Conservation (phyloP, 345 rosid species). For the Crucihimalaya himalaica region DNA sequence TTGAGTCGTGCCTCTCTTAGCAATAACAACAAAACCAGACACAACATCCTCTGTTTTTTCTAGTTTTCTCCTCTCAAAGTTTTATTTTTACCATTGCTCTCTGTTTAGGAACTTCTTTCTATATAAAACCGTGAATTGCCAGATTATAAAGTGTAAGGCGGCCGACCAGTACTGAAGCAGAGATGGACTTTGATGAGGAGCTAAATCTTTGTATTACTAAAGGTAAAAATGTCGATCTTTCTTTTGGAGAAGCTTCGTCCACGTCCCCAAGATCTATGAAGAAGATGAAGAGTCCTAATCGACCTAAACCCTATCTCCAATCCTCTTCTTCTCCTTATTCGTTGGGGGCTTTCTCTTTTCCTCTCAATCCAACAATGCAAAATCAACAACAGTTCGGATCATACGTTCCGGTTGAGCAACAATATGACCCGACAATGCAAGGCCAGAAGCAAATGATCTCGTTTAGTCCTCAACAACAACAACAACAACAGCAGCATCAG, state of each 20-base stretch:
- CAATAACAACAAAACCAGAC: background rate
- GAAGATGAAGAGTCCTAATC: conserved; percentile 64
- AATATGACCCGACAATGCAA: conserved; percentile 14
- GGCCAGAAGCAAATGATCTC: conserved; percentile 69
- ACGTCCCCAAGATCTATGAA: conserved; percentile 63
- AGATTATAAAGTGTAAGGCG: background rate
- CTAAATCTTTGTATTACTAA: conserved; percentile 41
- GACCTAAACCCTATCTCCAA: conserved; percentile 35
- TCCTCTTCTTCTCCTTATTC: conserved; percentile 32
- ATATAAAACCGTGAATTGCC: background rate
- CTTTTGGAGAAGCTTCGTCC: conserved; percentile 61
- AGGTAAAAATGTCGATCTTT: conserved; percentile 41
- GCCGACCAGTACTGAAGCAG: background rate
- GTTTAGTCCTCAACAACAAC: conserved; percentile 60
- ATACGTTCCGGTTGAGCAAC: conserved; percentile 27
- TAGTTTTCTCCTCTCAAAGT: background rate
- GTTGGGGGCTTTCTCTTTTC: conserved; percentile 51
- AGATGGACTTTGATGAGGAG: conserved; percentile 43
- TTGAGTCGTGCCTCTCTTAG: conserved; percentile 2
- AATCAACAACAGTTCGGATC: conserved; percentile 38
- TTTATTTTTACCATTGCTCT: conserved; percentile 1
- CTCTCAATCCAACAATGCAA: conserved; percentile 45
- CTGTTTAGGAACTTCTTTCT: background rate
- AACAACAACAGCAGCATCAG: conserved; percentile 65
- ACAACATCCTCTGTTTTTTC: conserved; percentile 4